Conservation (phyloP, 768 basidiomycete genomes). For the Suillus occidentalis region DNA sequence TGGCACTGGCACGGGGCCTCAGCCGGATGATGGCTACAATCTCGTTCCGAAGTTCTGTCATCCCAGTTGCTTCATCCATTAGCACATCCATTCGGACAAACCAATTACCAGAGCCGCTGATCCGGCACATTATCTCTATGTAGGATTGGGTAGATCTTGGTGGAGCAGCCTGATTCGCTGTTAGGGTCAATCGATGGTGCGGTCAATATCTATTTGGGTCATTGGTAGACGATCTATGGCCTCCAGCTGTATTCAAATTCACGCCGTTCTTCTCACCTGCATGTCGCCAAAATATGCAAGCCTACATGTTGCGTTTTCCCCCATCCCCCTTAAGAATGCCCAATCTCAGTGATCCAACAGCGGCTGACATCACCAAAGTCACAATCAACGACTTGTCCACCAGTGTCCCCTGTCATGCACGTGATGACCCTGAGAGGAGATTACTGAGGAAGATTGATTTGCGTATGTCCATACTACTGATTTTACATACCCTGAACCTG, state of each 20-base stretch:
- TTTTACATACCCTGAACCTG: neutral
- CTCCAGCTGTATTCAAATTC: neutral
- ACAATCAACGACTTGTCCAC: neutral
- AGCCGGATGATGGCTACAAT: neutral
- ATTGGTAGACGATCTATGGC: neutral
- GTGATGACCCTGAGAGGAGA: neutral
- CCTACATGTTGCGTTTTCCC: neutral
- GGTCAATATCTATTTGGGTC: neutral
- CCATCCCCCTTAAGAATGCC: neutral
- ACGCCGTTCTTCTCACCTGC: neutral
- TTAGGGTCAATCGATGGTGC: no score
- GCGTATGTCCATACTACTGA: neutral
- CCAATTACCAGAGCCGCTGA: neutral
- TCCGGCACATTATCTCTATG: neutral
- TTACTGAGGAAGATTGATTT: constrained; percentile 1
- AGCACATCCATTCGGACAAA: neutral
- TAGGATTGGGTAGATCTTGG: neutral
- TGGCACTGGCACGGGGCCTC: neutral
- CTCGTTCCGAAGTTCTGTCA: neutral
- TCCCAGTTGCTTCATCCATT: neutral
- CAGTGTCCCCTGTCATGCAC: neutral
- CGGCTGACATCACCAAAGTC: neutral
- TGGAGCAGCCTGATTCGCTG: neutral
- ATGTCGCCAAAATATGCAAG: neutral
- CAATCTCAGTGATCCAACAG: neutral